phyloP scores from a whole-genome alignment of 2,329 filamentous ascomycete genomes.

The Orbilia blumenaviensis region DNA sequence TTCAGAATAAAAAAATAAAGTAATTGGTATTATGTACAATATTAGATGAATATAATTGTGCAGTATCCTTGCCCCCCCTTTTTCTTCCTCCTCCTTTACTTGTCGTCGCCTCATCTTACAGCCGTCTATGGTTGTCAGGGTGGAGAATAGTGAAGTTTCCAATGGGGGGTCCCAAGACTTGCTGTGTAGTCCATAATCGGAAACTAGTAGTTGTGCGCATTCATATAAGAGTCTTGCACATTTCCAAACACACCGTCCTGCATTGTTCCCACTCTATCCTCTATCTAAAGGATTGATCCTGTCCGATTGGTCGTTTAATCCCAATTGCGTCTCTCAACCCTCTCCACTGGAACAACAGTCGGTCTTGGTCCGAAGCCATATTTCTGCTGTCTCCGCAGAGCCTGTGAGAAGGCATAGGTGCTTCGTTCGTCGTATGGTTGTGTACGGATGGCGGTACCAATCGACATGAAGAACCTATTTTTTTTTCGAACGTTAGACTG shows the following conservation, averaged over 20 bases:
- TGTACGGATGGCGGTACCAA: conserved; percentile 93
- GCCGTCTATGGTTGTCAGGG: neutral
- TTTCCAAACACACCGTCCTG: neutral
- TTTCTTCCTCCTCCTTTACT: neutral
- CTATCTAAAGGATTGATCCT: neutral
- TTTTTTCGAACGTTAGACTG: neutral
- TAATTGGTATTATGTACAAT: conserved; percentile 51
- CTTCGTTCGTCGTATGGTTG: conserved; percentile 73
- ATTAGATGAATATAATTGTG: conserved; percentile 52
- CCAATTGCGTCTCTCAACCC: conserved; percentile 21
- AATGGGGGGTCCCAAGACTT: neutral
- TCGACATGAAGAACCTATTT: conserved; percentile 92
- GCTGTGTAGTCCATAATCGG: neutral
- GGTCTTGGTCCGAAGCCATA: conserved; percentile 36
- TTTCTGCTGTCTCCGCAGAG: conserved; percentile 32
- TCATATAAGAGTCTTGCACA: neutral
- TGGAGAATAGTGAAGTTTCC: neutral
- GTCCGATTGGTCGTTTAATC: conserved; percentile 1
- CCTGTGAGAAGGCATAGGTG: conserved; percentile 38
- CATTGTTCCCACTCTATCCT: neutral
- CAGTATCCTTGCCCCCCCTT: conserved; percentile 41
- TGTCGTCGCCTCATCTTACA: conserved; percentile 29
- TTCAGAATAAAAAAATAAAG: conserved; percentile 18
- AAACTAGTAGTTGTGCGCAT: neutral
- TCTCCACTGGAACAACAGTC: conserved; percentile 28